These are phyloP conservation scores for Solanum medicagineum DNA, from an alignment of 257 asterid genomes.

Conservation along the genomic window DNA sequence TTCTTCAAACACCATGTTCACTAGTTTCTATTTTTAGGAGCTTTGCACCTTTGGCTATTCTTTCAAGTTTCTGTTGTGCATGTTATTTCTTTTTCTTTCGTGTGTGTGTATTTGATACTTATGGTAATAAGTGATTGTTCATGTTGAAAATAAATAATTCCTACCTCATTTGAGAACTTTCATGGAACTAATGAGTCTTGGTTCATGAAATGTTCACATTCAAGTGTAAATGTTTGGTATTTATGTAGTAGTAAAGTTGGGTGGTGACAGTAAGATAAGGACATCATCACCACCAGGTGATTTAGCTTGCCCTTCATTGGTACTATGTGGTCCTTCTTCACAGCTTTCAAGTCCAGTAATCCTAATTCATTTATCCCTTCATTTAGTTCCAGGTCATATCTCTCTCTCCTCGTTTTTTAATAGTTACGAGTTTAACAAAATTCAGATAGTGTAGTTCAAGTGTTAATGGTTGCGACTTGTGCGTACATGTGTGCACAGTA, in stretches of 20 bases:
- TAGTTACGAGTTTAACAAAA: neutral
- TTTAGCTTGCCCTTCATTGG: constrained; percentile 86
- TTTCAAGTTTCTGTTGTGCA: too few relatives aligned
- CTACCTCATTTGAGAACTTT: too few relatives aligned
- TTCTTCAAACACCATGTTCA: too few relatives aligned
- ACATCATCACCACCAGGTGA: constrained; percentile 77
- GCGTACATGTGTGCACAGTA: too few relatives aligned
- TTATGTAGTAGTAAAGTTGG: constrained; percentile 39
- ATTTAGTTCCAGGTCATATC: constrained; percentile 39
- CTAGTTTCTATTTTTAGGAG: too few relatives aligned
- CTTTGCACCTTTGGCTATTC: too few relatives aligned
- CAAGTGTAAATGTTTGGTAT: constrained; percentile 31
- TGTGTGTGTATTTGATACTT: too few relatives aligned
- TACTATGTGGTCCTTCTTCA: constrained; percentile 77
- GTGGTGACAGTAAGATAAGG: constrained; percentile 16
- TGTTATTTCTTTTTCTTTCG: too few relatives aligned
- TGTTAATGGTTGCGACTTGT: too few relatives aligned
- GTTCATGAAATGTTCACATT: constrained; percentile 21
- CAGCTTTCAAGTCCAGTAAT: constrained; percentile 54
- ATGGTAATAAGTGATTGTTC: too few relatives aligned
- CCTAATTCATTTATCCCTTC: constrained; percentile 66
- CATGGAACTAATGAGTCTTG: neutral
- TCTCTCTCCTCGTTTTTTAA: neutral
- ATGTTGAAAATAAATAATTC: too few relatives aligned
- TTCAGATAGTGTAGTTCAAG: neutral